Conservation (phyloP, 768 basidiomycete species). For the Favolaschia claudopus region DNA sequence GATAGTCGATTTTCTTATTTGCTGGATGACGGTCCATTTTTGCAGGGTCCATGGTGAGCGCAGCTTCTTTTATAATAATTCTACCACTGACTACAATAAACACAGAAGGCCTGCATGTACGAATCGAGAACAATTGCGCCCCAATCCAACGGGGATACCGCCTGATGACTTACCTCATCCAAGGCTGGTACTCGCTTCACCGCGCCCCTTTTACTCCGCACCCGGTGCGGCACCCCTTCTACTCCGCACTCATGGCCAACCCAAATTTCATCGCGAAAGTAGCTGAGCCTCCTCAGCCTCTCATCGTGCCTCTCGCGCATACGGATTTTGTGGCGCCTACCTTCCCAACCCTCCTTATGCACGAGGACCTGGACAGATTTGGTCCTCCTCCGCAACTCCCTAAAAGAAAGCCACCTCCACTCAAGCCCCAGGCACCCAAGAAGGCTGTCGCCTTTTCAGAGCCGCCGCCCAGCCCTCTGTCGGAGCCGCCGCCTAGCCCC, state of each 20-base stretch:
- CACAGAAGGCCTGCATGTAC: neutral
- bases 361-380: neutral
- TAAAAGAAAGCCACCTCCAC: neutral
- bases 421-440: neutral
- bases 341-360: neutral
- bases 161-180: no score
- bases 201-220: no score
- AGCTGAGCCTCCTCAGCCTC: neutral
- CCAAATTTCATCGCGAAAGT: neutral
- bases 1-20: neutral
- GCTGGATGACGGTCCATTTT: neutral
- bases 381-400: neutral
- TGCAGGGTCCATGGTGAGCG: neutral
- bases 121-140: neutral
- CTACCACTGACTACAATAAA: neutral
- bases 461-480: no score
- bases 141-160: neutral
- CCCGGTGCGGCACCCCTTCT: neutral
- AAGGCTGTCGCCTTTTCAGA: neutral
- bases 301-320: slow-evolving; percentile 4
- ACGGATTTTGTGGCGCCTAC: neutral
- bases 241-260: neutral
- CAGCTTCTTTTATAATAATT: neutral
- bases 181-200: no score
- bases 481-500: no score